These are phyloP conservation scores for Singerocomus rubriflavus DNA, from an alignment of 1,284 basidiomycete genomes.

Conservation along the genomic window DNA sequence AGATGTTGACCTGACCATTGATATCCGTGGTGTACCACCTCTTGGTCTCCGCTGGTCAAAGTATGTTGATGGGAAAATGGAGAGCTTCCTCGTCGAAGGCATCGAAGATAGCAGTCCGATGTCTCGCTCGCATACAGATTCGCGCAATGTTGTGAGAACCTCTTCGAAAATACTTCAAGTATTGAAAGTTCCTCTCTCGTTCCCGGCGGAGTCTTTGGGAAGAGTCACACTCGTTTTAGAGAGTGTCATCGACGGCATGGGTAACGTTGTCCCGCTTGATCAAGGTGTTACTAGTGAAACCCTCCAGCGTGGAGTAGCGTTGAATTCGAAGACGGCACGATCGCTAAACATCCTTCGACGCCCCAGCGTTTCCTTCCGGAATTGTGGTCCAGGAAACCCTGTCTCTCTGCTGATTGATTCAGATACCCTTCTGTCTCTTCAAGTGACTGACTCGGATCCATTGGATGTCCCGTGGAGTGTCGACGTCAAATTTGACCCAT, in stretches of 20 bases:
- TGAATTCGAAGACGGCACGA: slow-evolving; percentile 49
- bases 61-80: slow-evolving; percentile 57
- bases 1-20: slow-evolving; percentile 60
- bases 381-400: slow-evolving; percentile 72
- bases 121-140: slow-evolving; percentile 18
- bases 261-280: slow-evolving; percentile 61
- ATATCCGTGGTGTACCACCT: slow-evolving; percentile 76
- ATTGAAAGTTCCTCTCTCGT: slow-evolving; percentile 64
- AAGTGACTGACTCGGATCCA: slow-evolving; percentile 49
- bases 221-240: slow-evolving; percentile 69
- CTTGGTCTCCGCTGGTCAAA: slow-evolving; percentile 77
- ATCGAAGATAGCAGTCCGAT: slow-evolving; percentile 58
- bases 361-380: slow-evolving; percentile 70
- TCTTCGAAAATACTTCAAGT: slow-evolving; percentile 45
- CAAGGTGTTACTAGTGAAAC: slow-evolving; percentile 23
- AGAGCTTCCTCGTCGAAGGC: slow-evolving; percentile 77
- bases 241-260: slow-evolving; percentile 70
- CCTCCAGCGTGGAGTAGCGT: slow-evolving; percentile 14
- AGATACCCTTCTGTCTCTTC: slow-evolving; percentile 52
- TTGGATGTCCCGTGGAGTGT: slow-evolving; percentile 70
- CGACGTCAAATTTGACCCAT: slow-evolving; percentile 56
- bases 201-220: slow-evolving; percentile 60
- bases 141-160: slow-evolving; percentile 22
- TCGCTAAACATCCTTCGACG: slow-evolving; percentile 75
- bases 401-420: slow-evolving; percentile 73